Conservation (phyloP, 495 filamentous ascomycete species). For the Pseudomonodictys pantanalensis region DNA sequence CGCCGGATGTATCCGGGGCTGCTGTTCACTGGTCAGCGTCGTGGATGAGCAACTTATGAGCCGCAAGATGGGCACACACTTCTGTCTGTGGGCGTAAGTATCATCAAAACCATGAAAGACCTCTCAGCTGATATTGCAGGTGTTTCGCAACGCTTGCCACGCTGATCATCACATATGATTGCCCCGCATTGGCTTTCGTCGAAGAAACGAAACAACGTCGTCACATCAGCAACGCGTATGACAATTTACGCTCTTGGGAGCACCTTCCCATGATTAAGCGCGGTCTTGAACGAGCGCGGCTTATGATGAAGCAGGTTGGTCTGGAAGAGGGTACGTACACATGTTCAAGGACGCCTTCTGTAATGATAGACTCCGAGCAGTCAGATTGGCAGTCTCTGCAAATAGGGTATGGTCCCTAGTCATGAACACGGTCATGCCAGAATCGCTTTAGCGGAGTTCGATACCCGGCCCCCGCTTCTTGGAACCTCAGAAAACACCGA, state of each 20-base stretch:
- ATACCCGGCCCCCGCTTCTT: slow-evolving; percentile 17
- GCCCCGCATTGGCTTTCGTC: slow-evolving; percentile 12
- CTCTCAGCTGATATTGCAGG: not conserved
- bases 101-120: no score
- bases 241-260: slow-evolving; percentile 12
- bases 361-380: no score
- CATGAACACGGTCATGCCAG: not conserved
- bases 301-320: slow-evolving; percentile 15
- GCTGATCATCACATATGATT: slow-evolving; percentile 22
- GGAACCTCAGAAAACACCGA: not conserved
- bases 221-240: slow-evolving; percentile 23
- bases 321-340: no score
- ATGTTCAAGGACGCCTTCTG: no score
- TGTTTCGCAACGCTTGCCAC: slow-evolving; percentile 22
- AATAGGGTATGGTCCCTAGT: no score
- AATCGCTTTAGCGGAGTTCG: slow-evolving; percentile 9
- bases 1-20: slow-evolving; percentile 13
- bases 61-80: slow-evolving; percentile 22
- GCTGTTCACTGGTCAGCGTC: slow-evolving; percentile 10
- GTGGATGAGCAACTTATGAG: slow-evolving; percentile 30
- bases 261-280: slow-evolving; percentile 20
- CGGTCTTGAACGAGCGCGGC: slow-evolving; percentile 15
- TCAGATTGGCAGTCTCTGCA: not conserved
- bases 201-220: slow-evolving; percentile 16
- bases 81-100: slow-evolving; percentile 22